Percentiles rank a stretch among this genome's conserved stretches.
These are phyloP conservation scores for Acanthamoeba castellanii DNA, from an alignment of 208 protist species.

Conservation along the genomic window DNA sequence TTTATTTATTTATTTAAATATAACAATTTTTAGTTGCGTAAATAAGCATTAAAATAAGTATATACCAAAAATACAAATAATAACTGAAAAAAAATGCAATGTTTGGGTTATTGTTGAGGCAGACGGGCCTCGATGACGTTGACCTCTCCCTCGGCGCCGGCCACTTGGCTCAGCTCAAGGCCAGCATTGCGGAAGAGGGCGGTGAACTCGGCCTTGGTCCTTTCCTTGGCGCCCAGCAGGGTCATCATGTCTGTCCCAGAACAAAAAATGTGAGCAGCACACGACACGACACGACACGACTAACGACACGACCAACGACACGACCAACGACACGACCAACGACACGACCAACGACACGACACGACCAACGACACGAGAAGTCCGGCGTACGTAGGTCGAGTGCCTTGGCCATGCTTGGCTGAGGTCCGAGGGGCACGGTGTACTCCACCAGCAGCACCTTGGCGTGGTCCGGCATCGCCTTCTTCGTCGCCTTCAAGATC, in stretches of 20 bases:
- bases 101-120: no score
- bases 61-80: no score
- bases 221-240: neutral
- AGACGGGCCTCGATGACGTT: slow-evolving; percentile 10
- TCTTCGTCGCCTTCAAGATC: neutral
- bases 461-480: neutral
- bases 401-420: neutral
- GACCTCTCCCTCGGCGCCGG: neutral
- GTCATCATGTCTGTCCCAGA: slow-evolving; percentile 28
- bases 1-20: no score
- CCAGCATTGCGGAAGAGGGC: neutral
- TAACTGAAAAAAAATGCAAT: no score
- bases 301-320: no score
- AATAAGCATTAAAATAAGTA: no score
- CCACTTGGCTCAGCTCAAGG: neutral
- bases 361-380: no score
- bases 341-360: no score
- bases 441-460: slow-evolving; percentile 22
- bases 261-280: neutral
- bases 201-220: neutral
- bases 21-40: no score
- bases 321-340: no score
- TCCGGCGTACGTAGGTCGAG: neutral
- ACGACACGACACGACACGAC: no score
- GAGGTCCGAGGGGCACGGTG: neutral